phyloP scores from a whole-genome alignment of 805 yeast species.

The Cyberlindnera maclurae region DNA sequence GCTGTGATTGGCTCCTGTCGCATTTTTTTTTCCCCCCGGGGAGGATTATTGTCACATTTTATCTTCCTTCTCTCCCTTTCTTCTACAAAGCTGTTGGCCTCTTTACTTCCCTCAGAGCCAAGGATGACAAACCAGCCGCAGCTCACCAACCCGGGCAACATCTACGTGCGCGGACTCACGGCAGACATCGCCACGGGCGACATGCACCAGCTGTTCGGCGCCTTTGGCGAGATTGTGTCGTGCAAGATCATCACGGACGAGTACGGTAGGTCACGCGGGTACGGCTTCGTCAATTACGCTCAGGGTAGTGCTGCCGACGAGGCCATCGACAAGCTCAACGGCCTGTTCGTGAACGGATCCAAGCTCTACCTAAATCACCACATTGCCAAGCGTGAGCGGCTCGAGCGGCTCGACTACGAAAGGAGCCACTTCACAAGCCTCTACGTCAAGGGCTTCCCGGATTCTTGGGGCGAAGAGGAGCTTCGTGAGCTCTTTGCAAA shows the following conservation, averaged over 20 bases:
- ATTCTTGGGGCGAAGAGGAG: conserved; percentile 28
- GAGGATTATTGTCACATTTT: too few species aligned
- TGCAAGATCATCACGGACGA: conserved; percentile 43
- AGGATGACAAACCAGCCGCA: conserved; percentile 2
- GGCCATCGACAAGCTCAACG: conserved; percentile 53
- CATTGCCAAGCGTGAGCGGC: conserved; percentile 51
- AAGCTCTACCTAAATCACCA: conserved; percentile 48
- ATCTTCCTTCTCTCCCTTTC: too few species aligned
- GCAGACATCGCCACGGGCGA: conserved; percentile 32
- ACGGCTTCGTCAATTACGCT: conserved; percentile 61
- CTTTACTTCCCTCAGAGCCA: too few species aligned
- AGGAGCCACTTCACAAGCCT: conserved; percentile 43
- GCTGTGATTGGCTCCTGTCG: too few species aligned
- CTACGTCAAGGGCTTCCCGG: conserved; percentile 42
- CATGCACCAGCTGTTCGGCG: conserved; percentile 28
- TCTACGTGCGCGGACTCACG: conserved; percentile 44
- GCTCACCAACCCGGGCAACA: conserved; percentile 48
- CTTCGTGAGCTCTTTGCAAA: conserved; percentile 36
- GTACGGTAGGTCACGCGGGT: conserved; percentile 39
- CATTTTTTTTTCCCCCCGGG: too few species aligned
- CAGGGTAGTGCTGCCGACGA: conserved; percentile 45
- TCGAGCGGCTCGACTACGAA: conserved; percentile 36
- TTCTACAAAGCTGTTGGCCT: too few species aligned
- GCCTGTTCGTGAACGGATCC: conserved; percentile 30
- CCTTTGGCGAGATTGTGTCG: conserved; percentile 34